A percentile compares a stretch with the other conserved stretches of the same genome.
phyloP scores from a whole-genome alignment of 148 eudicot species.

The Limonium bicolor region DNA sequence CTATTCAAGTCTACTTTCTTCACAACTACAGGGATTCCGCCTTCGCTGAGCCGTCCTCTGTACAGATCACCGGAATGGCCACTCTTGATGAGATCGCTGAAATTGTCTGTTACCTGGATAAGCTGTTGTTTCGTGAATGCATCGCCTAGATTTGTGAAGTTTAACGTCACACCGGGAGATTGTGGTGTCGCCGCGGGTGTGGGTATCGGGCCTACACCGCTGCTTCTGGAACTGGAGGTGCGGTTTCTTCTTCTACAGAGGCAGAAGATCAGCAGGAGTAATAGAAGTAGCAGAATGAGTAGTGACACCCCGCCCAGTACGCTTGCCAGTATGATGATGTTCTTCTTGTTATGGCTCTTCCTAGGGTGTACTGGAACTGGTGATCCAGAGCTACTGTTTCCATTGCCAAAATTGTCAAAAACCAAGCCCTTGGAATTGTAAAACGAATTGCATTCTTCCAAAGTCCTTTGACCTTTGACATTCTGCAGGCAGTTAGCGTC shows the following conservation, averaged over 20 bases:
- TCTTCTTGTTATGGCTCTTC: constrained; percentile 26
- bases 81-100: constrained; percentile 58
- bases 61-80: constrained; percentile 92
- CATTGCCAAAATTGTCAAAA: constrained; percentile 65
- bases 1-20: constrained; percentile 48
- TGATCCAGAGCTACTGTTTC: constrained; percentile 18
- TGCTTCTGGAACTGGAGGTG: constrained; percentile 27
- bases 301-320: constrained; percentile 60
- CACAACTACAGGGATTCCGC: constrained; percentile 52
- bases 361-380: constrained; percentile 10
- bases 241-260: constrained; percentile 33
- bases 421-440: constrained; percentile 37
- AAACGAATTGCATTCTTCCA: constrained; percentile 42
- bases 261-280: constrained; percentile 32
- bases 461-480: constrained; percentile 31
- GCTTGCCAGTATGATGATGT: constrained; percentile 44
- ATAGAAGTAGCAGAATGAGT: constrained; percentile 26
- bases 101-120: constrained; percentile 52
- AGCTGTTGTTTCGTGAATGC: constrained; percentile 68
- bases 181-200: constrained; percentile 29
- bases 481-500: constrained; percentile 54
- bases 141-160: constrained; percentile 55
- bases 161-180: constrained; percentile 25
- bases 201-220: constrained; percentile 50
- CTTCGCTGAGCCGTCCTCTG: constrained; percentile 54